Conservation (phyloP, 805 yeast species). For the Candida maesae region DNA sequence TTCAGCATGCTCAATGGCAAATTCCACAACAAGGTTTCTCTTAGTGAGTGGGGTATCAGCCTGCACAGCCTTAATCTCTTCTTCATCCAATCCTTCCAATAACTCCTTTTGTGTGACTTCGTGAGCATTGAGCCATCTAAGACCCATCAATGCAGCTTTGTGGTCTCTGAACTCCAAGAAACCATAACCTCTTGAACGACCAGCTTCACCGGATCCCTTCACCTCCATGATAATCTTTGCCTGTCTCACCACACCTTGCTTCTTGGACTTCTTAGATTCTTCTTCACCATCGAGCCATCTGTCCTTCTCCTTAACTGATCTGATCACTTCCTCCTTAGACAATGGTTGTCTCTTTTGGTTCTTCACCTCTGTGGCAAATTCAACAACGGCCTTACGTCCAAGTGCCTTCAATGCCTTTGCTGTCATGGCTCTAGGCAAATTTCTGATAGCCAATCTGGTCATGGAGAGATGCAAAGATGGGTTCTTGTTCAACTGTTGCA, state of each 20-base stretch:
- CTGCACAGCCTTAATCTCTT: constrained; percentile 54
- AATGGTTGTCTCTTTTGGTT: constrained; percentile 73
- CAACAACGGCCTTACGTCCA: constrained; percentile 92
- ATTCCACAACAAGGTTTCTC: constrained; percentile 86
- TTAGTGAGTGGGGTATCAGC: constrained; percentile 47
- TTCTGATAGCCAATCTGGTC: constrained; percentile 92
- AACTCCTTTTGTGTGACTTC: constrained; percentile 72
- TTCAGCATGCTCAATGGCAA: constrained; percentile 93
- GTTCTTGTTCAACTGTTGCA: constrained; percentile 84
- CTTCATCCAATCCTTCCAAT: constrained; percentile 63
- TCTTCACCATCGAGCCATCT: constrained; percentile 38
- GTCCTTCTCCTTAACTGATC: constrained; percentile 70
- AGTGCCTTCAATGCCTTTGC: constrained; percentile 85
- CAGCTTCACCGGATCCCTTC: constrained; percentile 80
- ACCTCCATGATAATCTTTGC: constrained; percentile 91
- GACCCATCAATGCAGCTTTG: constrained; percentile 88
- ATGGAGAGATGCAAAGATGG: constrained; percentile 90
- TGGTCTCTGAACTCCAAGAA: constrained; percentile 92
- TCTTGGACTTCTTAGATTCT: constrained; percentile 59
- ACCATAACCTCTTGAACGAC: constrained; percentile 96
- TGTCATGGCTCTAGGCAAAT: constrained; percentile 88
- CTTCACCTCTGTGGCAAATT: constrained; percentile 87
- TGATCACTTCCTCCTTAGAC: constrained; percentile 79
- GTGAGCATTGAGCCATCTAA: constrained; percentile 96
- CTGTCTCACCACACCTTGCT: constrained; percentile 88